Percentiles rank a stretch among this genome's conserved stretches.
Evolutionary conservation across 208 protist genomes (phyloP).

Genomic region (Tritrichomonas musculus): DNA sequence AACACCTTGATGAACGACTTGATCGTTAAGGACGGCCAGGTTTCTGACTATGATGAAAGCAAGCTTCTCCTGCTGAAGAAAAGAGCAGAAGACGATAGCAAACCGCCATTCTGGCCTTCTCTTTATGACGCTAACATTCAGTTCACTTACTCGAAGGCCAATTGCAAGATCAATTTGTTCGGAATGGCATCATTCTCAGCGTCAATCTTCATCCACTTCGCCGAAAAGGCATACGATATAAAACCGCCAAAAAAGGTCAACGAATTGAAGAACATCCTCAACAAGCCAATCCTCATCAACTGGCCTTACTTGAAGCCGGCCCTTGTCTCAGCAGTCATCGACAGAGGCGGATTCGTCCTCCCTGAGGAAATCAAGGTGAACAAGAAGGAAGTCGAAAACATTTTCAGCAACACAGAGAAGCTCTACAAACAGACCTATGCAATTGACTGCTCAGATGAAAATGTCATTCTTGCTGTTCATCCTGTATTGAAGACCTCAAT

Average conservation of each 20-base stretch:
- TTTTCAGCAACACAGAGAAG: no score
- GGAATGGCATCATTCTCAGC: background rate
- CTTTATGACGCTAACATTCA: background rate
- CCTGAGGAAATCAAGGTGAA: no score
- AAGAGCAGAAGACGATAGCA: no score
- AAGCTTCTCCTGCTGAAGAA: no score
- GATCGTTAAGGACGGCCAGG: background rate
- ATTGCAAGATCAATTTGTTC: background rate
- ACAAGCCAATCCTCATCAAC: background rate
- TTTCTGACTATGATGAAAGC: background rate
- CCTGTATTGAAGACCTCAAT: no score
- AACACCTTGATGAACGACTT: background rate
- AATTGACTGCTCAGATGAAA: no score
- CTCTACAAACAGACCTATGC: no score
- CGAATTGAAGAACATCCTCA: background rate
- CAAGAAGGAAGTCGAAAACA: no score
- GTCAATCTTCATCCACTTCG: background rate
- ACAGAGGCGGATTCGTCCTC: no score
- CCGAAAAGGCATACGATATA: background rate
- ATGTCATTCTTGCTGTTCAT: no score
- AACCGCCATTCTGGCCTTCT: background rate
- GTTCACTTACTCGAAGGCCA: background rate
- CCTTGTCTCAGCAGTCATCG: background rate
- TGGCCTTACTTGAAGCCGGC: background rate
- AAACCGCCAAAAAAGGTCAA: background rate